A percentile compares a stretch with the other conserved stretches of the same genome.
phyloP scores from a whole-genome alignment of 345 rosid genomes.

The Sonneratia alba region DNA sequence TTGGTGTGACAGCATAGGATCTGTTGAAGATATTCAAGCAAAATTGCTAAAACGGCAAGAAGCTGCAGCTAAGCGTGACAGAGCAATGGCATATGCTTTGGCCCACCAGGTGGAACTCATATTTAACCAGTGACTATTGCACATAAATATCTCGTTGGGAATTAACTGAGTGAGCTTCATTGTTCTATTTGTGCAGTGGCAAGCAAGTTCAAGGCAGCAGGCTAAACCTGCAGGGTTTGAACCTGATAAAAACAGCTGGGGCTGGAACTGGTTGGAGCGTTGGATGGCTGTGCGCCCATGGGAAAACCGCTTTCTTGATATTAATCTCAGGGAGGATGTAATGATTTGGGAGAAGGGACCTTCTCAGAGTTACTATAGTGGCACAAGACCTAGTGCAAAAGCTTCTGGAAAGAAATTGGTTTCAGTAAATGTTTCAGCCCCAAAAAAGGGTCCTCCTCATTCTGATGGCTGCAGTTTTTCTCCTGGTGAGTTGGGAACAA shows the following conservation, averaged over 20 bases:
- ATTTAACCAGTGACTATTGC: not conserved
- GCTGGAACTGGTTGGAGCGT: constrained; percentile 99
- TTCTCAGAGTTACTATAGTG: constrained; percentile 37
- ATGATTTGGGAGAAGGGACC: constrained; percentile 42
- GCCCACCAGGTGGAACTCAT: constrained; percentile 68
- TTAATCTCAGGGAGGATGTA: constrained; percentile 67
- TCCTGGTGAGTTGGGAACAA: constrained; percentile 43
- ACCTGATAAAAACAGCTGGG: constrained; percentile 98
- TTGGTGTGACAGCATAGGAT: constrained; percentile 94
- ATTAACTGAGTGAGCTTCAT: not conserved
- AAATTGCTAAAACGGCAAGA: constrained; percentile 88
- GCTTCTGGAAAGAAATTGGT: constrained; percentile 39
- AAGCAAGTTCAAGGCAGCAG: constrained; percentile 76
- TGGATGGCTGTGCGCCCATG: constrained; percentile 99
- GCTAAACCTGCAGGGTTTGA: constrained; percentile 53
- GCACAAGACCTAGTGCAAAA: constrained; percentile 41
- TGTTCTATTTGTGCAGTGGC: constrained; percentile 58
- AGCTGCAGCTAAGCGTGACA: constrained; percentile 99
- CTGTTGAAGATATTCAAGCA: constrained; percentile 90
- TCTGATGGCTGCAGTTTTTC: constrained; percentile 62
- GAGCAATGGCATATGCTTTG: constrained; percentile 98
- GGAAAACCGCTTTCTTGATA: constrained; percentile 96
- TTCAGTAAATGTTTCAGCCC: constrained; percentile 34
- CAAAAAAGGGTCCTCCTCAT: constrained; percentile 56
- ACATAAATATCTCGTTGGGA: not conserved